Evolutionary conservation across 177 flowering plant species (phyloP), one percentile per base, ranked within the genome.

Genomic region (Telopea speciosissima): DNA sequence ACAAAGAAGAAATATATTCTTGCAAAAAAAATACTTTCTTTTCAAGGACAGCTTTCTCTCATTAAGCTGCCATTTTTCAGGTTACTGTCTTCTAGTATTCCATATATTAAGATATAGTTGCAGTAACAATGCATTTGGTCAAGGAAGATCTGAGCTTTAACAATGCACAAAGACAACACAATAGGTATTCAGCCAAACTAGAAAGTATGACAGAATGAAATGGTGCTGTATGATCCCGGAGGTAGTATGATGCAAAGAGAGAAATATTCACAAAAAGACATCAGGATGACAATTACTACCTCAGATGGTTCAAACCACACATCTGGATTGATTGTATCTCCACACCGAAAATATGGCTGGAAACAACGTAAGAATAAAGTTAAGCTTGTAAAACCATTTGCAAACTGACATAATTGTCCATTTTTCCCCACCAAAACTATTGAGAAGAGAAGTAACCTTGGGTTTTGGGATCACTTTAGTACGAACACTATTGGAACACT

Each of bases 241-340:
- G 52, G 59, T 23, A 68, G 63, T 33, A 28, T 1, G 17, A 59
- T 26, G n/a, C 0, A 14, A 31, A 69, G 14, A 61, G 44, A 24
- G 21, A 26, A 19, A 60, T 61, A 36, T 69, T 56, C 40, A 36
- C 40, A 24, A 61, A 70, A 70, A 6, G 52, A 17, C 8, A 62
- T 62, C 44, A 33, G 60, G 66, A 73, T 52, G 24, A 21, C 24
- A 14, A 68, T 68, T 58, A 36, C 70, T 85, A 95, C 99, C 98
- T 95, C 95, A 67, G 86, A 69, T 65, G 99, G 90, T 72, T 95
- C 98, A 85, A 95, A 95, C 99, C 99, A 95, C 54, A 95, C 98
- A 86, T 95, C 97, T 73, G 99, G 99, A 75, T 80, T 85, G n/a
- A 87, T 58, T 42, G 89, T 74, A 42, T 93, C 97, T 49, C 79